Conservation (phyloP, 345 rosid genomes). For the Bruguiera parviflora region DNA sequence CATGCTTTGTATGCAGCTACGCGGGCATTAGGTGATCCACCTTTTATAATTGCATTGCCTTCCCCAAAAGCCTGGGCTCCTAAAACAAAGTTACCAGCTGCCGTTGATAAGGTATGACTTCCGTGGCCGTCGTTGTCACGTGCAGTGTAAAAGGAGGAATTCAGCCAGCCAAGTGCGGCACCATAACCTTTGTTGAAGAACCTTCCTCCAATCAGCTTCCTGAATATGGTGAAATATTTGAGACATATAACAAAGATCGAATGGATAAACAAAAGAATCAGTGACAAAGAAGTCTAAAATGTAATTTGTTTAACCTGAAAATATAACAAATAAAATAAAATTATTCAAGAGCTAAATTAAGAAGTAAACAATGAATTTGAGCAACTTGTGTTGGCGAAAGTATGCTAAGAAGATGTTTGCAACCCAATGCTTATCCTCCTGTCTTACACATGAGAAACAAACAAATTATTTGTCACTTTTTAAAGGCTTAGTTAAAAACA, state of each 20-base stretch:
- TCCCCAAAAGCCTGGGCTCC: conserved; percentile 40
- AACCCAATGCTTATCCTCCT: no score
- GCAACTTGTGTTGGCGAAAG: no score
- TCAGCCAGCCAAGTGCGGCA: conserved; percentile 30
- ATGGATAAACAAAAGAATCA: neutral
- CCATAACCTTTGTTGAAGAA: conserved; percentile 56
- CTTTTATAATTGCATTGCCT: conserved; percentile 62
- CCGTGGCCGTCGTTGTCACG: conserved; percentile 57
- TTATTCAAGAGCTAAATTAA: no score
- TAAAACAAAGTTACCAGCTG: conserved; percentile 49
- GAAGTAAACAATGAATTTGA: no score
- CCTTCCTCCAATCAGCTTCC: conserved; percentile 66
- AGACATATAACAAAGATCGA: neutral
- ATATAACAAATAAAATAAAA: no score
- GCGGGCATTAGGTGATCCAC: conserved; percentile 62
- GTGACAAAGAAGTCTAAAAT: no score
- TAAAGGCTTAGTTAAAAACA: no score
- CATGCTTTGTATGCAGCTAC: conserved; percentile 61
- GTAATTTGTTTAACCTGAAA: neutral
- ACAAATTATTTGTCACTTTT: no score
- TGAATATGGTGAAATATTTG: conserved; percentile 3
- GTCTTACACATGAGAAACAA: no score
- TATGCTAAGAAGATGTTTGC: no score
- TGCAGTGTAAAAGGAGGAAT: conserved; percentile 25
- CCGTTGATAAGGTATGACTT: conserved; percentile 59